These are phyloP conservation scores for Coprinopsis strossmayeri DNA, from an alignment of 768 basidiomycete genomes.

Conservation along the genomic window DNA sequence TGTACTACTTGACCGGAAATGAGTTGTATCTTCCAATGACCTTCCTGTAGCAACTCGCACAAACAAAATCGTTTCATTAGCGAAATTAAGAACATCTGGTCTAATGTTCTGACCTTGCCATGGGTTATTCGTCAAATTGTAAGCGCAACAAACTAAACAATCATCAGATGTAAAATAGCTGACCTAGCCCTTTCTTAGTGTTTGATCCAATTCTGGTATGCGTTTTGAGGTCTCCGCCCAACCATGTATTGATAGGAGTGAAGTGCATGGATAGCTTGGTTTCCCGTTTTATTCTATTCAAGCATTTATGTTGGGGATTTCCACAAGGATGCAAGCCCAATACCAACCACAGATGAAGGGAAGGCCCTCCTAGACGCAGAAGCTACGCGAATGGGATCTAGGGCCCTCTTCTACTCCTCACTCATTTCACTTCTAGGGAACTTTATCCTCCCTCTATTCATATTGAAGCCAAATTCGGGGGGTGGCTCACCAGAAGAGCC, in stretches of 20 bases:
- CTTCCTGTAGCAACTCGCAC: conserved; percentile 18
- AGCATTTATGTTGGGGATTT: conserved; percentile 86
- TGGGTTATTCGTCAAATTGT: conserved; percentile 75
- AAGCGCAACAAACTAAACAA: conserved; percentile 22
- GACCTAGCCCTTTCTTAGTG: conserved; percentile 43
- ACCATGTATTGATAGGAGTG: background rate
- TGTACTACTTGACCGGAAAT: background rate
- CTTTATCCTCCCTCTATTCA: conserved; percentile 64
- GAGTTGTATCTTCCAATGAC: background rate
- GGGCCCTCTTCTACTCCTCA: conserved; percentile 76
- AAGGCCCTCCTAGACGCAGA: conserved; percentile 46
- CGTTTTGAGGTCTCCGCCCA: conserved; percentile 16
- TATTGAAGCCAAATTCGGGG: conserved; percentile 24
- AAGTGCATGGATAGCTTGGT: conserved; percentile 88
- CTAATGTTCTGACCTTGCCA: conserved; percentile 64
- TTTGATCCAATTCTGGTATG: conserved; percentile 80
- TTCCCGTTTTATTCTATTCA: conserved; percentile 85
- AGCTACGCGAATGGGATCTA: conserved; percentile 76
- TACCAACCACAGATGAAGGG: conserved; percentile 17
- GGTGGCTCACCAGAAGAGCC: background rate
- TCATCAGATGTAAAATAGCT: background rate
- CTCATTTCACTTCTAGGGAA: conserved; percentile 62
- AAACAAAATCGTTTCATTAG: conserved; percentile 24
- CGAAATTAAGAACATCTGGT: conserved; percentile 65
- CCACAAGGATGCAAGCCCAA: conserved; percentile 47